Percentiles rank a stretch among this genome's conserved stretches.
phyloP scores from a whole-genome alignment of 768 basidiomycete genomes.

The Cystofilobasidium bisporidii region DNA sequence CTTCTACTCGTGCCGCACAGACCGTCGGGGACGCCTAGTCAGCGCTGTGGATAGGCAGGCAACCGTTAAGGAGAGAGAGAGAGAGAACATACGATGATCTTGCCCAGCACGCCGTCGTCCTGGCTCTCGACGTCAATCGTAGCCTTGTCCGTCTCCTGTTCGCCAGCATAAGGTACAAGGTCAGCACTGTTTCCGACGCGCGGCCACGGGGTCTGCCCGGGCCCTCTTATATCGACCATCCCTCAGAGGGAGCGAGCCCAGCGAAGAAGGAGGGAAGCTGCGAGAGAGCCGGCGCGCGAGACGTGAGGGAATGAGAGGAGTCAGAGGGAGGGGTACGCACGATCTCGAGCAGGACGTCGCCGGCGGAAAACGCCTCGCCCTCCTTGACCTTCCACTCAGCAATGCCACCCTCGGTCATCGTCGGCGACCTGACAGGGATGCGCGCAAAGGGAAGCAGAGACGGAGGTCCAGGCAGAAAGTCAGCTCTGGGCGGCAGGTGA shows the following conservation, averaged over 20 bases:
- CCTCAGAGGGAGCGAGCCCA: too few species aligned
- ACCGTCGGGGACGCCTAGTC: background rate
- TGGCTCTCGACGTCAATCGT: constrained; percentile 43
- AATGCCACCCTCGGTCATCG: constrained; percentile 92
- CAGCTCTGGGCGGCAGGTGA: background rate
- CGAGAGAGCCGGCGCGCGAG: too few species aligned
- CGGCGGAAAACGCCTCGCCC: constrained; percentile 66
- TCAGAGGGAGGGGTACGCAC: constrained; percentile 42
- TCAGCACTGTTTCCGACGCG: too few species aligned
- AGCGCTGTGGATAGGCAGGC: constrained; percentile 6
- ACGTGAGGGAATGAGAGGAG: too few species aligned
- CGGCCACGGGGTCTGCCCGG: too few species aligned
- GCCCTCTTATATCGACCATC: too few species aligned
- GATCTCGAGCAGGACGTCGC: constrained; percentile 82
- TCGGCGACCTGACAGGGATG: constrained; percentile 54
- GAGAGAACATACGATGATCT: constrained; percentile 43
- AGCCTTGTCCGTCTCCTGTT: constrained; percentile 39
- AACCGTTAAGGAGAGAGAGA: background rate
- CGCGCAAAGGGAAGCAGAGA: background rate
- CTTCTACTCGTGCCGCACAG: constrained; percentile 43
- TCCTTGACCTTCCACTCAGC: constrained; percentile 80
- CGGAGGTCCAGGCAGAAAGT: background rate
- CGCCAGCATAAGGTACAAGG: too few species aligned
- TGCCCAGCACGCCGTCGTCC: constrained; percentile 41
- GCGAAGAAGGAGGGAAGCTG: background rate